These are phyloP conservation scores for Elsinoe australis DNA, from an alignment of 2,329 filamentous ascomycete species.

Conservation along the genomic window DNA sequence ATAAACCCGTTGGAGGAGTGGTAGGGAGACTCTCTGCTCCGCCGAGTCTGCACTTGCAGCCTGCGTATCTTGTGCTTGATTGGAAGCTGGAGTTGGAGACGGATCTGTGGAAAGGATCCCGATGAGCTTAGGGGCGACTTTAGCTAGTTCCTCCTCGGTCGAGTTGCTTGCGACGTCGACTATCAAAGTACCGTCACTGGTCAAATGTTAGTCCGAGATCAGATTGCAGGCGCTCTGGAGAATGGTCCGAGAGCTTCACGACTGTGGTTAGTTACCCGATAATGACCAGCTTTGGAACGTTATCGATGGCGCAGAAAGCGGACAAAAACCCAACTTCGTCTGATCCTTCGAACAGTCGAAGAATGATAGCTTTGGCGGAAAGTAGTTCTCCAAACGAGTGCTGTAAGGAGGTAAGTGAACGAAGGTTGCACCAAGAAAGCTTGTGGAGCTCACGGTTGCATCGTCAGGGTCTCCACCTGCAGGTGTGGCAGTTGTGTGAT, in stretches of 20 bases:
- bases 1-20: constrained; percentile 25
- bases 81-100: neutral
- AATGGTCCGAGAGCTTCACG: no score
- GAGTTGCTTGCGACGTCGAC: constrained; percentile 19
- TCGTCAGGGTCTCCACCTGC: no score
- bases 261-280: constrained; percentile 39
- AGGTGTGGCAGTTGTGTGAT: no score
- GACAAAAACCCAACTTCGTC: constrained; percentile 74
- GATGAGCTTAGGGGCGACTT: constrained; percentile 4
- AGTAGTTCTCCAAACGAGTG: constrained; percentile 39
- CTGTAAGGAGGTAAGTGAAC: constrained; percentile 5
- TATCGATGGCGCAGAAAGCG: constrained; percentile 73
- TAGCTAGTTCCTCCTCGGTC: constrained; percentile 24
- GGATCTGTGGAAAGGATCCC: neutral
- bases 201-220: no score
- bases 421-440: neutral
- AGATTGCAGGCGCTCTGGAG: no score
- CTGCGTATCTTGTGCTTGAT: neutral
- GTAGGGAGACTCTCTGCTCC: neutral
- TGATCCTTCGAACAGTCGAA: constrained; percentile 64
- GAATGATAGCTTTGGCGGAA: constrained; percentile 55
- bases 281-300: constrained; percentile 69
- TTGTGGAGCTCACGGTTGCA: no score
- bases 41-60: neutral
- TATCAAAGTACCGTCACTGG: constrained; percentile 17